Percentiles rank a stretch among this genome's conserved stretches.
Conservation (phyloP, 2,329 filamentous ascomycete genomes). For the Ophiostoma triangulosporum region DNA sequence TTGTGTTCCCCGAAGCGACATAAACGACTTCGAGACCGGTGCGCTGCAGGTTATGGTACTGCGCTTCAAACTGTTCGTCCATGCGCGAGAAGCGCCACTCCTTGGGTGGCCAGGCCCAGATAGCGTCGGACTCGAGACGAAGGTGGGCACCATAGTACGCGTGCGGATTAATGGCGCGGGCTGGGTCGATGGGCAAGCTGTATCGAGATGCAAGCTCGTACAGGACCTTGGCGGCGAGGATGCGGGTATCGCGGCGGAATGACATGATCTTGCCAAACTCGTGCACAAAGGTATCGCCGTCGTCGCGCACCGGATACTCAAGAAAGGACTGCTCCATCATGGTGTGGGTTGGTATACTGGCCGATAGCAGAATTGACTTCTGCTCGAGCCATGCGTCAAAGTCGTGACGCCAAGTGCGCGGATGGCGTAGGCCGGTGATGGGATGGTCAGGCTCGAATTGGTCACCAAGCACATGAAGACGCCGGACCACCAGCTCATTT, state of each 20-base stretch:
- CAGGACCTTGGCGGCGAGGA: slow-evolving; percentile 19
- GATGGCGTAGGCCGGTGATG: slow-evolving; percentile 14
- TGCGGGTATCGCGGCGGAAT: slow-evolving; percentile 20
- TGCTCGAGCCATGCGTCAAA: slow-evolving; percentile 20
- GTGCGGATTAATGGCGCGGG: slow-evolving; percentile 14
- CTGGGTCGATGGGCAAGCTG: slow-evolving; percentile 16
- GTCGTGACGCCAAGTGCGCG: slow-evolving; percentile 17
- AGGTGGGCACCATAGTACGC: slow-evolving; percentile 22
- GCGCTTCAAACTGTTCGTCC: slow-evolving; percentile 21
- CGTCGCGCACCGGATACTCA: slow-evolving; percentile 24
- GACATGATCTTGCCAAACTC: slow-evolving; percentile 23
- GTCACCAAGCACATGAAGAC: slow-evolving; percentile 18
- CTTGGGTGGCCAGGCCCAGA: slow-evolving; percentile 19
- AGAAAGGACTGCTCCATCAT: slow-evolving; percentile 22
- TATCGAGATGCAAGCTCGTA: slow-evolving; percentile 15
- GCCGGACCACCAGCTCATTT: slow-evolving; percentile 8
- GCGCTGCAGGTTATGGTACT: slow-evolving; percentile 17
- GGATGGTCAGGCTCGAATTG: slow-evolving; percentile 22
- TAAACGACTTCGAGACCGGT: slow-evolving; percentile 18
- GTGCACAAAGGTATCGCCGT: slow-evolving; percentile 22
- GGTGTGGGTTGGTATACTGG: slow-evolving; percentile 17
- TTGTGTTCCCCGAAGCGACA: slow-evolving; percentile 20
- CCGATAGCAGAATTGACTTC: slow-evolving; percentile 12
- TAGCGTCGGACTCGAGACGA: slow-evolving; percentile 20
- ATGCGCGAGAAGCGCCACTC: slow-evolving; percentile 21